A percentile compares a stretch with the other conserved stretches of the same genome.
phyloP scores from a whole-genome alignment of 2,329 filamentous ascomycete genomes.

The Leptosphaerulina australis region DNA sequence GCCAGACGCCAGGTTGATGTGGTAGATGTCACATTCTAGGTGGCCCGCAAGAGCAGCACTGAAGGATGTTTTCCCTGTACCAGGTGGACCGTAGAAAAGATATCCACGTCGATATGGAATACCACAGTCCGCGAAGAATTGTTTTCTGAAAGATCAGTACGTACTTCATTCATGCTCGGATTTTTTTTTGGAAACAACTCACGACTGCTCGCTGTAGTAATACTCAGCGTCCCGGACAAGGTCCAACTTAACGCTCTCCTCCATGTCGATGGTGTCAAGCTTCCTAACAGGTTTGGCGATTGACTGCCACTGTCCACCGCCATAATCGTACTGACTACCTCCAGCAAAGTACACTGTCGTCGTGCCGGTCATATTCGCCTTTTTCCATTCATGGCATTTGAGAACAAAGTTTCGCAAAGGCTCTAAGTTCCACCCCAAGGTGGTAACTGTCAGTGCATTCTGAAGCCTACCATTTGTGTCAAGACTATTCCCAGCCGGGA shows the following conservation, averaged over 20 bases:
- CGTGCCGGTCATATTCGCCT: constrained; percentile 28
- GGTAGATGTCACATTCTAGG: constrained; percentile 49
- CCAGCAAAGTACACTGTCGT: constrained; percentile 38
- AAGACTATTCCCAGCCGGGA: background rate
- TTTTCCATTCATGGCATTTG: constrained; percentile 32
- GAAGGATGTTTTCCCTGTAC: constrained; percentile 51
- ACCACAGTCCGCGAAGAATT: constrained; percentile 46
- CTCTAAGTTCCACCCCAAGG: constrained; percentile 36
- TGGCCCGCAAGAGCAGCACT: constrained; percentile 47
- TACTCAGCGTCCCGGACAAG: constrained; percentile 45
- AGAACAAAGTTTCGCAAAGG: constrained; percentile 33
- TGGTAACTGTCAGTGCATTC: constrained; percentile 30
- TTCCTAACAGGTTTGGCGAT: constrained; percentile 35
- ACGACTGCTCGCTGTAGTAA: constrained; percentile 45
- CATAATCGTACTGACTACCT: constrained; percentile 9
- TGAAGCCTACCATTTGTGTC: constrained; percentile 22
- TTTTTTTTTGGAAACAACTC: background rate
- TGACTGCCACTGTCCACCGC: constrained; percentile 28
- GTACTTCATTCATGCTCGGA: too few relatives aligned
- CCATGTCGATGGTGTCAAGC: constrained; percentile 42
- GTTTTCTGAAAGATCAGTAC: constrained; percentile 4
- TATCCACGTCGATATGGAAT: constrained; percentile 48
- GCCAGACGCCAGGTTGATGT: constrained; percentile 43
- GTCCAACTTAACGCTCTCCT: constrained; percentile 34
- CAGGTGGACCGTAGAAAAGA: constrained; percentile 50